A percentile compares a stretch with the other conserved stretches of the same genome.
phyloP scores from a whole-genome alignment of 768 basidiomycete genomes.

The Russula brevipes region DNA sequence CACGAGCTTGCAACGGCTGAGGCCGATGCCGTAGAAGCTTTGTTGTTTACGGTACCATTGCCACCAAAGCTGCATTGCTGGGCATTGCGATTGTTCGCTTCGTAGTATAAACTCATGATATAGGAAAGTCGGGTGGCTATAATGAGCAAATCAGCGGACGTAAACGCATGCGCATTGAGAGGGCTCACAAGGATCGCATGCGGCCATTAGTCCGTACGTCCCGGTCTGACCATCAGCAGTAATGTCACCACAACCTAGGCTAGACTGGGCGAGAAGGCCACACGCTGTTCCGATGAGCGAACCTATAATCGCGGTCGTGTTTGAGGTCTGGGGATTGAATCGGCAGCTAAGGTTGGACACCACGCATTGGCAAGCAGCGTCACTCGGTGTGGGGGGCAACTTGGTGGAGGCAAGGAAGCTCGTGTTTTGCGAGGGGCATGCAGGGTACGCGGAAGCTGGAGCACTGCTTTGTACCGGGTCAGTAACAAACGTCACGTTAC shows the following conservation, averaged over 20 bases:
- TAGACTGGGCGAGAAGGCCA: conserved; percentile 53
- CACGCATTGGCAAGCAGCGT: conserved; percentile 71
- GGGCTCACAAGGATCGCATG: conserved; percentile 68
- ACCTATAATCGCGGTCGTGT: conserved; percentile 58
- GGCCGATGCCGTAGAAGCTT: conserved; percentile 45
- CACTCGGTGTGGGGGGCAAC: conserved; percentile 81
- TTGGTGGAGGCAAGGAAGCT: conserved; percentile 59
- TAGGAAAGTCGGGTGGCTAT: conserved; percentile 75
- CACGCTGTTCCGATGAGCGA: conserved; percentile 64
- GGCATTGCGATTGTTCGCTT: conserved; percentile 45
- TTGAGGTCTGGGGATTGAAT: conserved; percentile 59
- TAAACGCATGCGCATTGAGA: background rate
- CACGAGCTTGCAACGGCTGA: conserved; percentile 62
- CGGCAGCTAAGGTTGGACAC: conserved; percentile 62
- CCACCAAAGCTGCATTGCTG: conserved; percentile 76
- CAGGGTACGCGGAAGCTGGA: conserved; percentile 43
- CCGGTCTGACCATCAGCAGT: conserved; percentile 68
- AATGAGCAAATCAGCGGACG: background rate
- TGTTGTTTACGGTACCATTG: conserved; percentile 70
- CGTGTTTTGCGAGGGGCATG: conserved; percentile 46
- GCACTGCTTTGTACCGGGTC: conserved; percentile 56
- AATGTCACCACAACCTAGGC: conserved; percentile 63
- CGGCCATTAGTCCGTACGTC: conserved; percentile 67
- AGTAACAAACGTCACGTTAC: conserved; percentile 51
- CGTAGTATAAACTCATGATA: conserved; percentile 76